These are phyloP conservation scores for Aeschynomene evenia DNA, from an alignment of 306 rosid species.

Conservation along the genomic window DNA sequence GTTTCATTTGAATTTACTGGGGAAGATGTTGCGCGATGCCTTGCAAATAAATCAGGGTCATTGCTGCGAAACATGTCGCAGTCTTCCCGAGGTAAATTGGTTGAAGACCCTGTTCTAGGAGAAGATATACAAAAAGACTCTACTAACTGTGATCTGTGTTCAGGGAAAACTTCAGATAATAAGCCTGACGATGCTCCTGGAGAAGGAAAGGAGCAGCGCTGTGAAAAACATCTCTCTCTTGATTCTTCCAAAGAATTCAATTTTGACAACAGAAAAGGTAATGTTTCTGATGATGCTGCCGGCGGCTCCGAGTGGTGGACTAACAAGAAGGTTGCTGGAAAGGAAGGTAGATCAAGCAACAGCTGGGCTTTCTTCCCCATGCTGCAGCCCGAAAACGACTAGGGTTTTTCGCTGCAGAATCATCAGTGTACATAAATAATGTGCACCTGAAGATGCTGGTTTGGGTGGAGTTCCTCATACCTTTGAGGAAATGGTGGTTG, in stretches of 20 bases:
- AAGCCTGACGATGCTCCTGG: conserved; percentile 33
- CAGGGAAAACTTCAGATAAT: conserved; percentile 39
- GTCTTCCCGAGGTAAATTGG: conserved; percentile 32
- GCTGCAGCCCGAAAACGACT: conserved; percentile 47
- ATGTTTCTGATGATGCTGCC: conserved; percentile 38
- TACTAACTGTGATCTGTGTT: conserved; percentile 26
- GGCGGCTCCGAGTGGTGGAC: conserved; percentile 72
- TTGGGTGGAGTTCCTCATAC: conserved; percentile 19
- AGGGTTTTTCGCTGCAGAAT: conserved; percentile 7
- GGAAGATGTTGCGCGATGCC: conserved; percentile 76
- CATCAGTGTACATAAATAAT: conserved; percentile 32
- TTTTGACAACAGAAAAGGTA: conserved; percentile 63
- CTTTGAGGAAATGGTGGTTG: conserved; percentile 27
- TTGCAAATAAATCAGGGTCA: conserved; percentile 53
- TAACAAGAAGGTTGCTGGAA: conserved; percentile 45
- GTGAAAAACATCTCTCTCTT: conserved; percentile 53
- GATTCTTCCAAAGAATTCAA: conserved; percentile 67
- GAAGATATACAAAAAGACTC: conserved; percentile 31
- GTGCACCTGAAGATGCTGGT: conserved; percentile 33
- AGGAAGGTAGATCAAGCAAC: conserved; percentile 54
- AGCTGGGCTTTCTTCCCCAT: conserved; percentile 61
- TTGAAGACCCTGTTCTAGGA: conserved; percentile 30
- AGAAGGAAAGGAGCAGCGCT: conserved; percentile 53
- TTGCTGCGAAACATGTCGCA: conserved; percentile 40
- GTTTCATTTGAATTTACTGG: conserved; percentile 85